Base-by-base conservation (phyloP, 805 yeast species). In the Pichia eremophila region DNA sequence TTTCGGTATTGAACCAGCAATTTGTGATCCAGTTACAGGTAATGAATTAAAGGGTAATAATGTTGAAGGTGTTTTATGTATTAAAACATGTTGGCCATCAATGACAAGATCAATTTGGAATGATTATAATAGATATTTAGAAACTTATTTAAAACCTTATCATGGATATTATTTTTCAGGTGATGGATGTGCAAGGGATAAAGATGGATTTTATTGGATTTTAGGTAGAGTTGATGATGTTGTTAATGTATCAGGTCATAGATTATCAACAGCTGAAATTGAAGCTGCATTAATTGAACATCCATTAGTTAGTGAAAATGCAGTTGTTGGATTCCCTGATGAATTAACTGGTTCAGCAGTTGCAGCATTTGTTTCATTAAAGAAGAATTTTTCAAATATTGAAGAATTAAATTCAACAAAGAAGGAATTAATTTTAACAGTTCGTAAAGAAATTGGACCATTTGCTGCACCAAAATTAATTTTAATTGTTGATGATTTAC, bases 311-410 rank as follows among this genome's bases (percentile, higher is more conserved):
- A 78, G 83, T 40, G 95, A 85, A 66, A 73, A 83, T 58, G 95
- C 95, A 8, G 95, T 85, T 47, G 89, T 85, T 55, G 95, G 95
- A 46, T 79, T 80, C 66, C 77, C 78, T 51, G 91, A 85, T 64
- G 91, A 85, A 58, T 72, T 85, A 65, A 85, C 95, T 32, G 95
- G 95, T 46, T 87, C 85, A 65, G 89, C 93, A 5, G 90, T 85
- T 47, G 83, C 85, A 46, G 90, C 95, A 1, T 85, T 78, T 63
- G 93, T 84, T 44, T 77, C 89, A 6, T 73, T 85, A 60, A 84
- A 85, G 66, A 75, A 66, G 6, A 22, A 22, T 22, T 22, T 22
- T 5, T 22, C 25, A 42, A 57, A 65, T 1, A 54, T 62, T 41
- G 77, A 69, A 36, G 83, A 79, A 56, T 63, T 75, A 31, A 65